Evolutionary conservation across 1,284 basidiomycete genomes (phyloP).

Genomic region (Cryptococcus jaspeensis): DNA sequence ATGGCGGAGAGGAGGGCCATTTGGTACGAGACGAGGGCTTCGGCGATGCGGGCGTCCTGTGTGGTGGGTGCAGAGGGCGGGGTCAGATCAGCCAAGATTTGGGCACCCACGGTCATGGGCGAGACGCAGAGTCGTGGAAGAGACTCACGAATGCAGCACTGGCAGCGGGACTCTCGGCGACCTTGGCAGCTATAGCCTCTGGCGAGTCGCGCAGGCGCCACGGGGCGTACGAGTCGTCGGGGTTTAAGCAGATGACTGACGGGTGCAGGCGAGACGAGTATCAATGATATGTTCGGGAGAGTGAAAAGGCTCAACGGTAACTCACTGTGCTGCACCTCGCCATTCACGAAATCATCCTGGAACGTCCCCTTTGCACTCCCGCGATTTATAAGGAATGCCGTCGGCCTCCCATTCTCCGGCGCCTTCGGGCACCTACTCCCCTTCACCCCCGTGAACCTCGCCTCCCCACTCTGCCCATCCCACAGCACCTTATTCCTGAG

Average conservation of each 20-base stretch:
- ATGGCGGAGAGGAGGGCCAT: slow-evolving; percentile 44
- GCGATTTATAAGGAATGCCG: slow-evolving; percentile 48
- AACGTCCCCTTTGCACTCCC: slow-evolving; percentile 46
- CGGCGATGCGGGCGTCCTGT: slow-evolving; percentile 44
- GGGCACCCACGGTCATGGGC: background rate
- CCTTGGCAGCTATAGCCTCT: slow-evolving; percentile 35
- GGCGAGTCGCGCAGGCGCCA: slow-evolving; percentile 49
- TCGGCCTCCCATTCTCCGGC: slow-evolving; percentile 47
- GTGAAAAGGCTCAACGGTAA: slow-evolving; percentile 1
- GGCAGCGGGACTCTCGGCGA: slow-evolving; percentile 4
- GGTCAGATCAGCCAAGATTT: background rate
- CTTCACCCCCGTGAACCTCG: slow-evolving; percentile 42
- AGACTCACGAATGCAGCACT: slow-evolving; percentile 25
- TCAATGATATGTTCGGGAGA: background rate
- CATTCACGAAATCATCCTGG: slow-evolving; percentile 51
- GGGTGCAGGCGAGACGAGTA: background rate
- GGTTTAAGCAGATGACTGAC: slow-evolving; percentile 51
- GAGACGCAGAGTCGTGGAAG: background rate
- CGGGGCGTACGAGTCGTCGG: slow-evolving; percentile 42
- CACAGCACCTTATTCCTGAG: slow-evolving; percentile 36
- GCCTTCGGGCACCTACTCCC: slow-evolving; percentile 46
- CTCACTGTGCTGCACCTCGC: slow-evolving; percentile 53
- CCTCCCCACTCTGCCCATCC: slow-evolving; percentile 18
- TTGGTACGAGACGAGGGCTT: slow-evolving; percentile 50
- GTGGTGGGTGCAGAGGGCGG: background rate